Evolutionary conservation across 2,329 filamentous ascomycete species (phyloP).

Genomic region (Pyrenophora graminea): DNA sequence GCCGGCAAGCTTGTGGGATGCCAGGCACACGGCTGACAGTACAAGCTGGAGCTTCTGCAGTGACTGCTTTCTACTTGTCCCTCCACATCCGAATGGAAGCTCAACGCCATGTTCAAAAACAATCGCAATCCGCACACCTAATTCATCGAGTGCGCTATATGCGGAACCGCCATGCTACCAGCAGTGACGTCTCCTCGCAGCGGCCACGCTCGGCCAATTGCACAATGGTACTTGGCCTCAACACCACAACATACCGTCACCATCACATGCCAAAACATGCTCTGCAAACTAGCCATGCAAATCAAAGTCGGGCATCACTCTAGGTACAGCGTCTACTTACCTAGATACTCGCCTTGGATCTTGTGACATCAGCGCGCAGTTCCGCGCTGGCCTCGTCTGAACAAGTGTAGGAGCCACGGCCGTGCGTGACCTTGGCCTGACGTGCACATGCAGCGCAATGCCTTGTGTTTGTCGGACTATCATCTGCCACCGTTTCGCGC

Average conservation of each 20-base stretch:
- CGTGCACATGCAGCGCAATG: conserved; percentile 2
- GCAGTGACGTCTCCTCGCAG: conserved; percentile 16
- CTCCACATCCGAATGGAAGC: background rate
- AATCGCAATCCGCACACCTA: conserved; percentile 8
- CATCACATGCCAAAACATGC: conserved; percentile 4
- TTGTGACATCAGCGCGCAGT: conserved; percentile 15
- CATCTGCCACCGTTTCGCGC: conserved; percentile 6
- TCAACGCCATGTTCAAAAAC: conserved; percentile 17
- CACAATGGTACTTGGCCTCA: conserved; percentile 1
- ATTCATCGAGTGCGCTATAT: conserved; percentile 11
- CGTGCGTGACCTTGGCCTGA: conserved; percentile 12
- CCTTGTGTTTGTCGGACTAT: conserved; percentile 5
- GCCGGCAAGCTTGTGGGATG: too few relatives aligned
- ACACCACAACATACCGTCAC: conserved; percentile 1
- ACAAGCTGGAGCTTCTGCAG: conserved; percentile 5
- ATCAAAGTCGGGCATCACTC: conserved; percentile 6
- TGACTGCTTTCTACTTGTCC: conserved; percentile 6
- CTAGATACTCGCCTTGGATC: background rate
- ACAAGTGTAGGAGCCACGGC: background rate
- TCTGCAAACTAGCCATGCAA: background rate
- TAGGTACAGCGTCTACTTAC: conserved; percentile 2
- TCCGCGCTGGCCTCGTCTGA: conserved; percentile 1
- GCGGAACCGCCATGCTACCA: conserved; percentile 13
- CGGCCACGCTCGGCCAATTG: conserved; percentile 6
- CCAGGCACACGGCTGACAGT: background rate